These are phyloP conservation scores for Aureobasidium uvarum DNA, from an alignment of 2,329 filamentous ascomycete genomes.

Conservation along the genomic window DNA sequence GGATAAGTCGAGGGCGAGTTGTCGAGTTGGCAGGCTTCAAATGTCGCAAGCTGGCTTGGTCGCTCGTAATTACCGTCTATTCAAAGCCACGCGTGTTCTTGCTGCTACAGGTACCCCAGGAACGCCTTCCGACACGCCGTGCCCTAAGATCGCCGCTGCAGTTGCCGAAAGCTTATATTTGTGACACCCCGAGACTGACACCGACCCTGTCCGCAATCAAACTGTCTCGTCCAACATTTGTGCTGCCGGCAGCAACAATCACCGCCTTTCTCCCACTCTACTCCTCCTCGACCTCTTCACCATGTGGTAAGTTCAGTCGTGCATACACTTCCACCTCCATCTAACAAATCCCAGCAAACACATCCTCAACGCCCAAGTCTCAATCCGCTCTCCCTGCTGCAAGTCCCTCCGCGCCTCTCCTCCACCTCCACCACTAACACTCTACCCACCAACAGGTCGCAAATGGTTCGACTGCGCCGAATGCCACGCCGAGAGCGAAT, in stretches of 20 bases:
- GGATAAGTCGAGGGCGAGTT: background rate
- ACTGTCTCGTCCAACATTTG: background rate
- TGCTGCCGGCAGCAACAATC: background rate
- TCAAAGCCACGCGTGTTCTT: conserved; percentile 17
- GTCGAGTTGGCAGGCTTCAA: conserved; percentile 6
- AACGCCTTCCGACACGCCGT: background rate
- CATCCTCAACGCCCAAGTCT: conserved; percentile 94
- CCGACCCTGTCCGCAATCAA: background rate
- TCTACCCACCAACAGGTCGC: conserved; percentile 55
- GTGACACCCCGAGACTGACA: background rate
- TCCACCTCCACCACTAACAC: conserved; percentile 24
- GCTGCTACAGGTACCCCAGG: background rate
- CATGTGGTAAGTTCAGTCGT: conserved; percentile 35
- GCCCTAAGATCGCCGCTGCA: background rate
- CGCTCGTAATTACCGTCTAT: conserved; percentile 6
- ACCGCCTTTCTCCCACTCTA: background rate
- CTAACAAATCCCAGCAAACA: conserved; percentile 69
- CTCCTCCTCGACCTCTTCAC: background rate
- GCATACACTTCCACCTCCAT: background rate
- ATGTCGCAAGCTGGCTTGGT: background rate
- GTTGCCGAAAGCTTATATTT: conserved; percentile 15
- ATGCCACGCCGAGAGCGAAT: conserved; percentile 80
- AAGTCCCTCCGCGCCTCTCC: conserved; percentile 41
- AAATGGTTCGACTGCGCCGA: conserved; percentile 99
- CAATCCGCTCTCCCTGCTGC: conserved; percentile 96